A percentile compares a stretch with the other conserved stretches of the same genome.
phyloP scores from a whole-genome alignment of 176 grass and related monocot genomes.

The Chloris gayana region DNA sequence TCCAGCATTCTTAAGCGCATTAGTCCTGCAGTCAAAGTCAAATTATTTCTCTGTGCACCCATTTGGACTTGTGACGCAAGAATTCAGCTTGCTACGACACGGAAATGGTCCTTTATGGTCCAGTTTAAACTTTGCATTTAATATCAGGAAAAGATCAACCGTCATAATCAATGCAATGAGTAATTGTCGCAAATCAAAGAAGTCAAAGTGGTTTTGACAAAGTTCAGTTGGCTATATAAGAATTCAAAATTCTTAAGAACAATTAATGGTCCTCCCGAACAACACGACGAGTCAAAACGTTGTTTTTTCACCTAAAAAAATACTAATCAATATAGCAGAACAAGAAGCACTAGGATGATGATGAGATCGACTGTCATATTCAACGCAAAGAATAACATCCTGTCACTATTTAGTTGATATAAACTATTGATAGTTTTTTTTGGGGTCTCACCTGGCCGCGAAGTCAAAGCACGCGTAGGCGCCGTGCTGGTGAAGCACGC shows the following conservation, averaged over 20 bases:
- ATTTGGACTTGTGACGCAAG: background rate
- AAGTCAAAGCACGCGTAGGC: conserved; percentile 86
- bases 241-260: no score
- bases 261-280: no score
- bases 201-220: no score
- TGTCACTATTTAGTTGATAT: background rate
- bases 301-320: background rate
- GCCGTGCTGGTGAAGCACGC: conserved; percentile 68
- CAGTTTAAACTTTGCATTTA: no score
- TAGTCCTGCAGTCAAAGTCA: background rate
- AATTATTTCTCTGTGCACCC: background rate
- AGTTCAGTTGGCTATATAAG: no score
- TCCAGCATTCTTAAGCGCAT: background rate
- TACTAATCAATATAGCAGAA: background rate
- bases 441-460: conserved; percentile 60
- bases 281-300: background rate
- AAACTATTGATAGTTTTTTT: background rate
- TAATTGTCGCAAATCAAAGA: no score
- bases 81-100: conserved; percentile 19
- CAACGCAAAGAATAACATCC: background rate
- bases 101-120: no score
- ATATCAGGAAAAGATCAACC: no score
- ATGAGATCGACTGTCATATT: background rate
- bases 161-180: no score
- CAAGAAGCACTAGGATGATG: no score